These are phyloP conservation scores for Solanum tarapatanum DNA, from an alignment of 257 asterid genomes.

Conservation along the genomic window DNA sequence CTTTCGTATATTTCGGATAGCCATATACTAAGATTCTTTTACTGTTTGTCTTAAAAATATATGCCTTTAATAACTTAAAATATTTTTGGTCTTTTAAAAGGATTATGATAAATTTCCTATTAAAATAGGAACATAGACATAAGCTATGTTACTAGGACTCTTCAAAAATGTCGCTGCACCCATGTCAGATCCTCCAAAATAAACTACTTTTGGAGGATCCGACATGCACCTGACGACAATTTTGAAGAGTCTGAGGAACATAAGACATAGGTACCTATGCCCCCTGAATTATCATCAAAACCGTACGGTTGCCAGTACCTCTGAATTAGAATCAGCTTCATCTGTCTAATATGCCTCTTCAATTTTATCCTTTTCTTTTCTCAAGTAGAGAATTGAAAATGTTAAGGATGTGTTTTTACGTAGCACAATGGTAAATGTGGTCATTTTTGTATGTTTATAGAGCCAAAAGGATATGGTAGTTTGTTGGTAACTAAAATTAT, in stretches of 20 bases:
- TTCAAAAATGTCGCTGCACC: neutral
- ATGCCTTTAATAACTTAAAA: neutral
- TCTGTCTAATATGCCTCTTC: neutral
- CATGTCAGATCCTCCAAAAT: neutral
- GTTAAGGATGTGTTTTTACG: neutral
- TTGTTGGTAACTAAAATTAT: neutral
- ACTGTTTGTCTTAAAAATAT: neutral
- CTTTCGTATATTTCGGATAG: neutral
- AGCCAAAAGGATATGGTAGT: neutral
- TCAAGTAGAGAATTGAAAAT: neutral
- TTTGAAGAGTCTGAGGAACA: neutral
- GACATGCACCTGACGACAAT: neutral
- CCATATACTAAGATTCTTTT: neutral
- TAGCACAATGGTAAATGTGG: neutral
- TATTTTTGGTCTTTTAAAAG: neutral
- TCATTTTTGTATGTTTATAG: neutral
- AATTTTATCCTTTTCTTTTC: neutral
- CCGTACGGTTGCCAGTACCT: neutral
- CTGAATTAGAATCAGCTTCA: neutral
- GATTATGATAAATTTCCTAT: neutral
- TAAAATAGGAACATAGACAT: neutral
- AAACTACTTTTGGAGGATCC: neutral
- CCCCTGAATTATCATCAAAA: neutral
- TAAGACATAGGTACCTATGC: neutral
- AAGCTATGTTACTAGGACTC: neutral